These are phyloP conservation scores for Gypsophila paniculata DNA, from an alignment of 179 eudicot genomes.

Conservation along the genomic window DNA sequence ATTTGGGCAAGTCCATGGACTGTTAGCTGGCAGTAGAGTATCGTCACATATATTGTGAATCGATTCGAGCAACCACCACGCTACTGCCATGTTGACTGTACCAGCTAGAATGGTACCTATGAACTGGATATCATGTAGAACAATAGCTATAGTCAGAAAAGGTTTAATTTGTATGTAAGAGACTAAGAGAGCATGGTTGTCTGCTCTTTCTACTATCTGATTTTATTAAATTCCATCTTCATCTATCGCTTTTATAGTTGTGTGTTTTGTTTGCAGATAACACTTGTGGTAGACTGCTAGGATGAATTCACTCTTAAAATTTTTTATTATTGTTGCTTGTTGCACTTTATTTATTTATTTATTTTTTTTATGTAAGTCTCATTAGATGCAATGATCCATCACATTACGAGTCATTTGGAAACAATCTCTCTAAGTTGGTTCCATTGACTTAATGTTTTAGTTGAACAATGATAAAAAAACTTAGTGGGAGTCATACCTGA, in stretches of 20 bases:
- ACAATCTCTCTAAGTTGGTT: too few relatives aligned
- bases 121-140: conserved; percentile 43
- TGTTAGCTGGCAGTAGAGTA: conserved; percentile 55
- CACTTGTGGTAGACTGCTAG: neutral
- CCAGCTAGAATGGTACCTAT: conserved; percentile 89
- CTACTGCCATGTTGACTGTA: conserved; percentile 75
- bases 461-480: neutral
- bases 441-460: neutral
- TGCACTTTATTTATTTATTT: too few relatives aligned
- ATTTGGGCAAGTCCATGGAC: conserved; percentile 91
- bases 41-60: conserved; percentile 68
- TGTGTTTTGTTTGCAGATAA: neutral
- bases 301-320: neutral
- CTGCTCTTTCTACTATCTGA: neutral
- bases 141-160: conserved; percentile 12
- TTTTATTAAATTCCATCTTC: too few relatives aligned
- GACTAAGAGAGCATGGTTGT: neutral
- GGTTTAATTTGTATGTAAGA: neutral
- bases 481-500: conserved; percentile 50
- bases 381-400: too few relatives aligned
- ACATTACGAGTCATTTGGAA: too few relatives aligned
- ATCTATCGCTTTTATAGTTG: neutral
- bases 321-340: too few relatives aligned
- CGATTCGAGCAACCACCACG: conserved; percentile 75
- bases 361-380: too few relatives aligned